Conservation (phyloP, 495 filamentous ascomycete genomes). For the Hyaloscypha bicolor region DNA sequence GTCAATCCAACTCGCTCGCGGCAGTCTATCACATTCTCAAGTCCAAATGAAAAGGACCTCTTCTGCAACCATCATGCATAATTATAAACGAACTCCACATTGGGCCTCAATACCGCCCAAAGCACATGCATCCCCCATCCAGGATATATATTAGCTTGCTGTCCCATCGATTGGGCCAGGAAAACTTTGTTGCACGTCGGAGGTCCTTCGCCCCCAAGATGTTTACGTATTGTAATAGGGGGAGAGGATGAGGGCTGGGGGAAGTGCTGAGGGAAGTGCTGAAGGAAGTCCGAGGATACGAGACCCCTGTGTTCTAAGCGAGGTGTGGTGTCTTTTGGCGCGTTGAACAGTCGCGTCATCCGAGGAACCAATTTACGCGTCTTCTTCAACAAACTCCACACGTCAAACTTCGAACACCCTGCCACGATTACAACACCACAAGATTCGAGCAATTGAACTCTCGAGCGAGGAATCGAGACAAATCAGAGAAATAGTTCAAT, state of each 20-base stretch:
- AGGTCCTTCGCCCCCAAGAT: slow-evolving; percentile 14
- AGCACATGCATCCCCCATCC: too few relatives aligned
- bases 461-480: too few relatives aligned
- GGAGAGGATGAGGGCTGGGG: background rate
- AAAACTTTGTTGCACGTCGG: slow-evolving; percentile 25
- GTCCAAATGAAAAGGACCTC: too few relatives aligned
- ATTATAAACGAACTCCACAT: too few relatives aligned
- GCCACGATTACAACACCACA: slow-evolving; percentile 7
- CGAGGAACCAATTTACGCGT: slow-evolving; percentile 9
- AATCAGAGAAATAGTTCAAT: background rate
- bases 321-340: slow-evolving; percentile 11
- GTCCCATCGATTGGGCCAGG: too few relatives aligned
- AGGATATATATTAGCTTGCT: background rate
- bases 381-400: background rate
- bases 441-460: background rate
- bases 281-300: background rate
- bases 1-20: too few relatives aligned
- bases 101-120: too few relatives aligned
- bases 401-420: too few relatives aligned
- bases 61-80: too few relatives aligned
- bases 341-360: slow-evolving; percentile 34
- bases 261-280: background rate
- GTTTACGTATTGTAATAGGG: background rate
- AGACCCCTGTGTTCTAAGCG: background rate
- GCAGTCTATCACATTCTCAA: too few relatives aligned